phyloP scores from a whole-genome alignment of 768 basidiomycete genomes.

The Leccinum aurantiacum region DNA sequence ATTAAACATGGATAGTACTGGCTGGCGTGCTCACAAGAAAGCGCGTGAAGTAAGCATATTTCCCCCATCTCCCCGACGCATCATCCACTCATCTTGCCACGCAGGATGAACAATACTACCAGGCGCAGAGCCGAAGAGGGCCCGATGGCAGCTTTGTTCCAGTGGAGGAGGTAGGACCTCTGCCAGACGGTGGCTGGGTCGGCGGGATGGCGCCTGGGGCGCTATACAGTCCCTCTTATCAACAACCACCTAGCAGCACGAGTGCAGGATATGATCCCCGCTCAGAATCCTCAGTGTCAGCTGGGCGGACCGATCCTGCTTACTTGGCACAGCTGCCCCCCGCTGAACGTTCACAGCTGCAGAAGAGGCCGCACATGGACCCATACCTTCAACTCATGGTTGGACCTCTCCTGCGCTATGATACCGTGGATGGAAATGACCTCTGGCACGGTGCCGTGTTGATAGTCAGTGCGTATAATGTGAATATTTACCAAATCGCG shows the following conservation, averaged over 20 bases:
- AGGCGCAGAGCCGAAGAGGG: slow-evolving; percentile 35
- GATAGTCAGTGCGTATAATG: slow-evolving; percentile 73
- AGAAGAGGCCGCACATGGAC: slow-evolving; percentile 65
- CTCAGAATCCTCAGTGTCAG: slow-evolving; percentile 4
- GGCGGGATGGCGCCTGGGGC: slow-evolving; percentile 54
- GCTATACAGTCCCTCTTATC: slow-evolving; percentile 4
- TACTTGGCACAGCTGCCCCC: slow-evolving; percentile 54
- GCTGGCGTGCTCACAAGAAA: slow-evolving; percentile 70
- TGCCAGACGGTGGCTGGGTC: slow-evolving; percentile 56
- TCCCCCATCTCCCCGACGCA: not conserved
- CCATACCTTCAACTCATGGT: slow-evolving; percentile 91
- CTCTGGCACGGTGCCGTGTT: slow-evolving; percentile 89
- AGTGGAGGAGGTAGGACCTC: slow-evolving; percentile 58
- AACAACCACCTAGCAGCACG: slow-evolving; percentile 20
- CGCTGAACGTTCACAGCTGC: slow-evolving; percentile 61
- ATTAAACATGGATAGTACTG: slow-evolving; percentile 65
- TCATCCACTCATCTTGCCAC: slow-evolving; percentile 20
- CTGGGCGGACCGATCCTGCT: slow-evolving; percentile 18
- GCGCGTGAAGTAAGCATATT: slow-evolving; percentile 50
- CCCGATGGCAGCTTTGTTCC: slow-evolving; percentile 52
- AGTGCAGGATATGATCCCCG: slow-evolving; percentile 30
- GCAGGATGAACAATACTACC: slow-evolving; percentile 33
- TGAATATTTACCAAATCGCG: not conserved
- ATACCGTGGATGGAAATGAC: slow-evolving; percentile 75
- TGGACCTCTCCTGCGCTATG: slow-evolving; percentile 86